A percentile compares a stretch with the other conserved stretches of the same genome.
Evolutionary conservation across 176 grass and related monocot species (phyloP).

Genomic region (Oryza nivara): DNA sequence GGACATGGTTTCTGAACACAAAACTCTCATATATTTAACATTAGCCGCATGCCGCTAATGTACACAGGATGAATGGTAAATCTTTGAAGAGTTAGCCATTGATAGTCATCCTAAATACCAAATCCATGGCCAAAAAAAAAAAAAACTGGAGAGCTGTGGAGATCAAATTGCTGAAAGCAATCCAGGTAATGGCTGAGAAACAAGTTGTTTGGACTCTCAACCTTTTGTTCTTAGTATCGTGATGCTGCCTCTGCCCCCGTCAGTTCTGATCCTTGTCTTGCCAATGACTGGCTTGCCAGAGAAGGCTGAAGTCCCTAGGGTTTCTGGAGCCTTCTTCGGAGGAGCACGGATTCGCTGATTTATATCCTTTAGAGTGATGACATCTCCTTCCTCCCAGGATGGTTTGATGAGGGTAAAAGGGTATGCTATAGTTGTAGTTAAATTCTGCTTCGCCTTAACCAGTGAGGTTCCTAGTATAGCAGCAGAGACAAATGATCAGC

Average conservation of each 20-base stretch:
- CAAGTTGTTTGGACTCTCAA: slow-evolving; percentile 41
- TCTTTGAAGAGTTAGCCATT: slow-evolving; percentile 41
- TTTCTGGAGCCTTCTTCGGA: slow-evolving; percentile 45
- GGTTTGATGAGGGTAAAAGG: slow-evolving; percentile 94
- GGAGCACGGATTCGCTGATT: slow-evolving; percentile 75
- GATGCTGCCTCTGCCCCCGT: slow-evolving; percentile 94
- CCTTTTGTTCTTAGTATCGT: slow-evolving; percentile 90
- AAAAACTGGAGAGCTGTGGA: slow-evolving; percentile 35
- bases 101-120: slow-evolving; percentile 27
- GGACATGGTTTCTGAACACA: not conserved
- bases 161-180: slow-evolving; percentile 36
- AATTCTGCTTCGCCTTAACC: slow-evolving; percentile 58
- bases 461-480: slow-evolving; percentile 56
- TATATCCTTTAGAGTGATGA: slow-evolving; percentile 85
- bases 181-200: slow-evolving; percentile 37
- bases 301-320: slow-evolving; percentile 72
- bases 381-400: slow-evolving; percentile 72
- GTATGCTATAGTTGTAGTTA: slow-evolving; percentile 69
- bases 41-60: slow-evolving; percentile 40
- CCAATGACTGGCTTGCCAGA: slow-evolving; percentile 87
- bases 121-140: slow-evolving; percentile 25
- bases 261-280: slow-evolving; percentile 74
- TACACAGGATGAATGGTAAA: slow-evolving; percentile 43
- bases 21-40: slow-evolving; percentile 37
- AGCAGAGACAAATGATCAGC: slow-evolving; percentile 38